Conservation (phyloP, 2,329 filamentous ascomycete genomes). For the Neonectria ditissima region DNA sequence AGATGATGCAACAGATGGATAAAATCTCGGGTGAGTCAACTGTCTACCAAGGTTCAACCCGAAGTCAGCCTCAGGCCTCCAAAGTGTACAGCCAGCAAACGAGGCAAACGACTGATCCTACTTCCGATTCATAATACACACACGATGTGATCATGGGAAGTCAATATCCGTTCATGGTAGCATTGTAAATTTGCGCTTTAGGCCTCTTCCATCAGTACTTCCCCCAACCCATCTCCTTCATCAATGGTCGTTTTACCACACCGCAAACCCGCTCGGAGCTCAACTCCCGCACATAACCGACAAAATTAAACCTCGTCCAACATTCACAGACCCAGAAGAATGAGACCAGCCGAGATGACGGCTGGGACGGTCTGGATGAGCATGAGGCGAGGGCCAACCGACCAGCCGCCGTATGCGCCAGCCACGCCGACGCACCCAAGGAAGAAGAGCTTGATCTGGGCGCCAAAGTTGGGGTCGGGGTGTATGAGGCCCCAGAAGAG, state of each 20-base stretch:
- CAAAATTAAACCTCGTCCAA: not conserved
- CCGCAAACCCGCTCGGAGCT: not conserved
- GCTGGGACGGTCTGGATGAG: conserved; percentile 55
- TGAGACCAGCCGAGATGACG: conserved; percentile 45
- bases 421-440: conserved; percentile 58
- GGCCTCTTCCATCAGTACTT: not conserved
- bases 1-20: too few relatives aligned
- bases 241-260: not conserved
- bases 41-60: too few relatives aligned
- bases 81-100: too few relatives aligned
- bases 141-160: too few relatives aligned
- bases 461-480: conserved; percentile 55
- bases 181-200: not conserved
- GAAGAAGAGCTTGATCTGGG: conserved; percentile 62
- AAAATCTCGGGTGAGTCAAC: too few relatives aligned
- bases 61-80: too few relatives aligned
- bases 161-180: too few relatives aligned
- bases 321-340: conserved; percentile 42
- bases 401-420: conserved; percentile 58
- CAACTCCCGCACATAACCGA: not conserved
- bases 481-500: conserved; percentile 61
- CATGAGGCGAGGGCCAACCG: conserved; percentile 56
- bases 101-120: too few relatives aligned
- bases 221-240: not conserved
- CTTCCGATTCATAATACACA: too few relatives aligned